Evolutionary conservation across 805 yeast species (phyloP).

Genomic region (Barnettozyma populi): DNA sequence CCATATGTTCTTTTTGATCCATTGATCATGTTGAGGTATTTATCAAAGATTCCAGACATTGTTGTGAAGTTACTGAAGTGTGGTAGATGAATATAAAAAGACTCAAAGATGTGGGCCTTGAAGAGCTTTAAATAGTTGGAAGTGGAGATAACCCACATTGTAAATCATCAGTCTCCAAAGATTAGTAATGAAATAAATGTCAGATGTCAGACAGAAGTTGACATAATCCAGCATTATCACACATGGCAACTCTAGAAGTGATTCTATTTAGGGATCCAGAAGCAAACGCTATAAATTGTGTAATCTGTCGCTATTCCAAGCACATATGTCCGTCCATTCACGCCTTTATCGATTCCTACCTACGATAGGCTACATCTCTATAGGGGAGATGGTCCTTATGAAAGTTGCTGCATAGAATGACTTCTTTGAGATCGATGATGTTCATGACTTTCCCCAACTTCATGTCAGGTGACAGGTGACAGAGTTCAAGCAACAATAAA

Average conservation of each 20-base stretch:
- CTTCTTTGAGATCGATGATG: not conserved
- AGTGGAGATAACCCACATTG: not conserved
- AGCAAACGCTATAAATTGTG: too few relatives aligned
- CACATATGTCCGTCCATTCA: too few relatives aligned
- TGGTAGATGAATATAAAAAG: not conserved
- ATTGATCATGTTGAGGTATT: conserved; percentile 23
- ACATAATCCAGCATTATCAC: not conserved
- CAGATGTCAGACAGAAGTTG: not conserved
- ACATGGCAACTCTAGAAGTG: not conserved
- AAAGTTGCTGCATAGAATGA: not conserved
- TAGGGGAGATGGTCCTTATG: not conserved
- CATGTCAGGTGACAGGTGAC: not conserved
- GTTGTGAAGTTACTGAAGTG: conserved; percentile 9
- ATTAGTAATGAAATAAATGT: not conserved
- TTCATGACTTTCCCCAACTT: not conserved
- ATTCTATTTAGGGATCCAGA: too few relatives aligned
- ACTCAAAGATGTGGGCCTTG: not conserved
- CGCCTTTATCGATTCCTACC: too few relatives aligned
- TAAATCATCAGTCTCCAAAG: not conserved
- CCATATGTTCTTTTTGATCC: conserved; percentile 16
- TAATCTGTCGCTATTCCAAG: too few relatives aligned
- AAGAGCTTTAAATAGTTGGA: not conserved
- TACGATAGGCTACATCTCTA: not conserved
- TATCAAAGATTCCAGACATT: conserved; percentile 29
- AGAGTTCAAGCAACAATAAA: not conserved